Evolutionary conservation across 495 filamentous ascomycete species (phyloP), one percentile per base, ranked within the genome.

Genomic region (Usnea hakonensis): DNA sequence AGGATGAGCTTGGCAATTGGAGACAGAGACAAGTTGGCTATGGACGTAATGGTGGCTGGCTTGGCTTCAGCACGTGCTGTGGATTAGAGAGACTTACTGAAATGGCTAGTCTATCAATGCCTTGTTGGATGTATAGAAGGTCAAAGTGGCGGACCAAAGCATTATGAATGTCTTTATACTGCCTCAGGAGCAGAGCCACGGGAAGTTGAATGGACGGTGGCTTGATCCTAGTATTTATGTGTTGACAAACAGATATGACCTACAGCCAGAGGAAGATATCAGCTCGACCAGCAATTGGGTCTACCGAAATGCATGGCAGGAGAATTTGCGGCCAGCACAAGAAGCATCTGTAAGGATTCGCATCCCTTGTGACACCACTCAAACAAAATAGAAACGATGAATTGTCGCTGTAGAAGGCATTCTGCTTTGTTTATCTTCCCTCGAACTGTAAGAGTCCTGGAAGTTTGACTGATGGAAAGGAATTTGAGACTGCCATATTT

Each of bases 71-170:
- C 16, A 35, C 4, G 17, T 19, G 19, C 6, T 28, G 52, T 40
- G 3, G 21, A 32, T 33, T 40, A 21, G 26, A 17, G 33, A 50
- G 10, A 65, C 65, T 61, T 55, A 69, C 67, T 44, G 57, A 36
- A 35, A 75, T 56, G 64, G 77, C 67, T 14, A 98, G 75, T 32
- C 92, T 84, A 46, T 83, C 80, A 48, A 97, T 77, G 38, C 93
- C 91, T 71, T 94, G 89, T 68, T 95, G 90, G 36, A 96, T 85
- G 73, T 95, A 96, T 36, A 87, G 77, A 57, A 97, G 72, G 76
- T 97, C 94, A 72, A 96, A 90, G 69, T 96, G 89, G 62, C 88
- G 84, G 56, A 98, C 81, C 9, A 96, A 80, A 3, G 87, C 78
- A 48, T 80, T 77, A 46, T 77, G 81, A 57, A 85, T 83, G 28